These are phyloP conservation scores for Medicago arabica DNA, from an alignment of 306 rosid species.

Conservation along the genomic window DNA sequence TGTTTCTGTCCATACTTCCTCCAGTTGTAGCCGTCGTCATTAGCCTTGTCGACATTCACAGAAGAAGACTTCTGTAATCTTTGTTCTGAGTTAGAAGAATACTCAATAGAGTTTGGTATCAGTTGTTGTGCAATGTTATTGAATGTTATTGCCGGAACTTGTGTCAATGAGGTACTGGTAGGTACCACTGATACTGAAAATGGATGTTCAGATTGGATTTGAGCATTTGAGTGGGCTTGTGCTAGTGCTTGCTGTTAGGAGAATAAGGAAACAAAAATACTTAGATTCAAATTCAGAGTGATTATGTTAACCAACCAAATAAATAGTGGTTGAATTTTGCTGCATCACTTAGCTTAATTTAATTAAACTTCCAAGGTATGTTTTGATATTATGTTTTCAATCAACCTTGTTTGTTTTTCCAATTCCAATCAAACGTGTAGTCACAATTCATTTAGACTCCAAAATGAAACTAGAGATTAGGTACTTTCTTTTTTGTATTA, in stretches of 20 bases:
- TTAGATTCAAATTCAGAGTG: not conserved
- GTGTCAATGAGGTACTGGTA: constrained; percentile 38
- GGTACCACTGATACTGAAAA: constrained; percentile 47
- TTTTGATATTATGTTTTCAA: too few relatives aligned
- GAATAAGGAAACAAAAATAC: not conserved
- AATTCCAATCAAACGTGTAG: too few relatives aligned
- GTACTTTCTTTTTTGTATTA: too few relatives aligned
- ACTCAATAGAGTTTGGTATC: constrained; percentile 39
- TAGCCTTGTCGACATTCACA: constrained; percentile 64
- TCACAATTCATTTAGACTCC: not conserved
- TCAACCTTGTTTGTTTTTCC: too few relatives aligned
- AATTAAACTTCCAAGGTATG: too few relatives aligned
- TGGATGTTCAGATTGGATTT: constrained; percentile 49
- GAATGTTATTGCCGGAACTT: constrained; percentile 45
- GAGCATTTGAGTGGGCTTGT: constrained; percentile 60
- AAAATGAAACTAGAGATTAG: not conserved
- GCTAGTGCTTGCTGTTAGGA: constrained; percentile 65
- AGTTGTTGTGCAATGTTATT: constrained; percentile 38
- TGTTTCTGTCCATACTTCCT: constrained; percentile 89
- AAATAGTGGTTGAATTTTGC: too few relatives aligned
- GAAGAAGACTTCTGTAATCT: constrained; percentile 51
- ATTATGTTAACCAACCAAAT: too few relatives aligned
- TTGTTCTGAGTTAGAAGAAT: constrained; percentile 53
- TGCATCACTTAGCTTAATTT: too few relatives aligned
- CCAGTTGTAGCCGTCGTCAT: constrained; percentile 83